Base-by-base conservation (phyloP, 2,329 filamentous ascomycete genomes). In the Coleophoma crateriformis region DNA sequence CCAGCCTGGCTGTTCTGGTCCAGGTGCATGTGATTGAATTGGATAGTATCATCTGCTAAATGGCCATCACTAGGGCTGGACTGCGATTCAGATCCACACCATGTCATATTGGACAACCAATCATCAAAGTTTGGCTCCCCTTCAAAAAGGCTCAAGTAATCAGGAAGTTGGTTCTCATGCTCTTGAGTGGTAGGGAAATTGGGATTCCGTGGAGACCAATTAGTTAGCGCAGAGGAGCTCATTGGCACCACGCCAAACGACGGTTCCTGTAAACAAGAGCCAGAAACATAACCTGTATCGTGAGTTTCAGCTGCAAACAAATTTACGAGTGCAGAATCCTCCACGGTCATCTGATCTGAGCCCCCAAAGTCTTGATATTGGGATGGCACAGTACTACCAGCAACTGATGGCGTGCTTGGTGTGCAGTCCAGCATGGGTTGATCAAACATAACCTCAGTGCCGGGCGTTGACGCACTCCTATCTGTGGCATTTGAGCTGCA, bases 81-180 rank as follows among this genome's bases (percentile, higher is more conserved):
- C 19, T 32, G 41, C 41, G 41, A 44, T 44, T 44, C 41, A 13
- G 41, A 13, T 15, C 41, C 32, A 27, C 19, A 44, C 41, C 41
- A 44, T 44, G 41, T 44, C 41, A 44, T 44, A 32, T 44, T 44
- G 41, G 41, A 44, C 17, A 44, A 15, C 41, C 41, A 44, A 27
- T 22, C 19, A 44, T 44, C 41, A 12, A 44, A 44, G 14, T 27
- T 44, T 10, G 41, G 41, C 41, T 44, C 41, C 14, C 41, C 41
- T 19, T 27, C 41, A 27, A 44, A 32, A 10, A 44, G 13, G 20
- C 8, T 44, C 41, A 33, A 32, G 20, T 44, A 44, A 27, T 44
- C 41, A 33, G 41, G 41, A 33, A 44, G n/a, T 44, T 27, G 41
- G n/a, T 44, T 32, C 15, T 32, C 41, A 44, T 27, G 41, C 14